Conservation (phyloP, 768 basidiomycete genomes). For the Mycena amicta region DNA sequence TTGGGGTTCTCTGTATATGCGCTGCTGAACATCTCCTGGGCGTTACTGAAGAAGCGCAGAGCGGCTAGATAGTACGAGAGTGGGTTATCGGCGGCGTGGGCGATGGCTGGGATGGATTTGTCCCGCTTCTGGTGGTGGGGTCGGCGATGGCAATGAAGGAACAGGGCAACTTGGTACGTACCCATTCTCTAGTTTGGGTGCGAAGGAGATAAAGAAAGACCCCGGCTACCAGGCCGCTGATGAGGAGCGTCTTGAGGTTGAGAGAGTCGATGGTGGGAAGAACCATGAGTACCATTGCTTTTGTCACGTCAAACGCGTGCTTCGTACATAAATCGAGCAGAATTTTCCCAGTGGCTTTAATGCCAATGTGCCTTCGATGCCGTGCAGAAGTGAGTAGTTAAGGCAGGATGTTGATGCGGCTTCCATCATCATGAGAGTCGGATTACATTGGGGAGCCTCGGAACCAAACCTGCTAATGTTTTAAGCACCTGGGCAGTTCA, state of each 20-base stretch:
- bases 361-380: no score
- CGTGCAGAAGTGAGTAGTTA: no score
- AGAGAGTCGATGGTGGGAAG: not conserved
- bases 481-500: no score
- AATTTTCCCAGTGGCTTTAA: no score
- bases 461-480: no score
- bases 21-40: not conserved
- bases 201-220: not conserved
- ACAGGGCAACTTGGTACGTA: not conserved
- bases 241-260: not conserved
- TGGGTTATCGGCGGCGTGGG: not conserved
- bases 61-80: conserved; percentile 1
- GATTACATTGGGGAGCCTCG: no score
- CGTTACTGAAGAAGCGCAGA: not conserved
- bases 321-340: no score
- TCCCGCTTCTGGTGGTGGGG: not conserved
- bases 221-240: not conserved
- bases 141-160: not conserved
- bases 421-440: no score
- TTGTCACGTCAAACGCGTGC: no score
- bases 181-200: not conserved
- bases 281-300: no score
- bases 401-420: no score
- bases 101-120: not conserved
- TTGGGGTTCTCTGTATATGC: not conserved